phyloP scores from a whole-genome alignment of 768 basidiomycete genomes.

The Boletus eberwhitei region DNA sequence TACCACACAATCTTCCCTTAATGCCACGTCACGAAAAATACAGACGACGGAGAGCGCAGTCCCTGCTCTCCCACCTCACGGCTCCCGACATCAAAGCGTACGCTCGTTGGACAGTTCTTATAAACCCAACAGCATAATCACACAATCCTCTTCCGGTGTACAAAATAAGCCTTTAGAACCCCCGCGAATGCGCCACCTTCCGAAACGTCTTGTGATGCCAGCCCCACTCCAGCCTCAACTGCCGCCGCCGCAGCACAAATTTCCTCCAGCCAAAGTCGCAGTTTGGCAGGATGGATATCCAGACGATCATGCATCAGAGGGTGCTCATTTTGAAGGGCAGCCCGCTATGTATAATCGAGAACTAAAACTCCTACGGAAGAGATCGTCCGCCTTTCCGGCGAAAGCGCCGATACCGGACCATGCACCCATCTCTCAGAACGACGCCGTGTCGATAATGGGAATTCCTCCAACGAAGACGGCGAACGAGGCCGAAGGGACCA shows the following conservation, averaged over 20 bases:
- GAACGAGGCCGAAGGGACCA: constrained; percentile 17
- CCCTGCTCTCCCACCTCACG: not conserved
- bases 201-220: constrained; percentile 73
- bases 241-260: constrained; percentile 13
- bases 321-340: constrained; percentile 3
- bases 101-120: constrained; percentile 10
- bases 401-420: constrained; percentile 27
- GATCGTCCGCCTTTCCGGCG: constrained; percentile 20
- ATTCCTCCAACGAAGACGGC: constrained; percentile 10
- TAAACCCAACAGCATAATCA: not conserved
- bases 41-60: constrained; percentile 1
- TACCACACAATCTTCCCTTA: constrained; percentile 1
- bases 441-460: constrained; percentile 5
- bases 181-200: constrained; percentile 40
- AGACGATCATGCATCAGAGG: constrained; percentile 4
- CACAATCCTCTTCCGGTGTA: constrained; percentile 4
- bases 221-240: constrained; percentile 50
- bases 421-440: constrained; percentile 12
- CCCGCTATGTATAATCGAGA: constrained; percentile 11
- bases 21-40: not conserved
- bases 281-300: constrained; percentile 4
- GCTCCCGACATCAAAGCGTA: constrained; percentile 7
- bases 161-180: constrained; percentile 12
- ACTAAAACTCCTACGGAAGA: constrained; percentile 24
- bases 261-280: constrained; percentile 1